These are phyloP conservation scores for Pelargonium fulgidum DNA, from an alignment of 441 rosid genomes.

Conservation along the genomic window DNA sequence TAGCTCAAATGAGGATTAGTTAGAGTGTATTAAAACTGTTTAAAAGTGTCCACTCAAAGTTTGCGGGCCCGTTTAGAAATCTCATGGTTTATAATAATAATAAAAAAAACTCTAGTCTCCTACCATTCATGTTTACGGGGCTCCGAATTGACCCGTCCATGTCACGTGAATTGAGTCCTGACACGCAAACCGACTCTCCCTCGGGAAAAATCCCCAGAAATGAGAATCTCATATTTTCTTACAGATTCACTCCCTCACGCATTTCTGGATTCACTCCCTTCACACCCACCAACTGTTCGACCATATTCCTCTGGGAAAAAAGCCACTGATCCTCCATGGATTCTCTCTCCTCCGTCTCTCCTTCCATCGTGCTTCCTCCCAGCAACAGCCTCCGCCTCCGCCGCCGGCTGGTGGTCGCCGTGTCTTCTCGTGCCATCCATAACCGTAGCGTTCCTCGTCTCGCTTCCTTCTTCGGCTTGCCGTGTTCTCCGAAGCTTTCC, in stretches of 20 bases:
- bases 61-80: too few species aligned
- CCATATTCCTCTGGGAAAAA: background rate
- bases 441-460: conserved; percentile 16
- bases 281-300: background rate
- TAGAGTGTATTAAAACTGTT: too few species aligned
- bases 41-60: too few species aligned
- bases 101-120: background rate
- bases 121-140: background rate
- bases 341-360: conserved; percentile 52
- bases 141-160: conserved; percentile 18
- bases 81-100: too few species aligned
- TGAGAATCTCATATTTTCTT: conserved; percentile 11
- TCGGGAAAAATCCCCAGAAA: background rate
- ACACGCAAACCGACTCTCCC: background rate
- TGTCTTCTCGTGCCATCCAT: conserved; percentile 29
- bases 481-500: conserved; percentile 18
- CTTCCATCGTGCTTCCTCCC: conserved; percentile 63
- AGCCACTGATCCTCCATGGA: conserved; percentile 38
- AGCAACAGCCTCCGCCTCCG: conserved; percentile 28
- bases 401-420: conserved; percentile 19
- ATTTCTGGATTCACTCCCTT: background rate
- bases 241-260: conserved; percentile 24
- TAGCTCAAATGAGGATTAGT: too few species aligned
- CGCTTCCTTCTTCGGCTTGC: conserved; percentile 22
- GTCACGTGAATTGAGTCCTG: background rate